Base-by-base conservation (phyloP, 2,329 filamentous ascomycete species). In the Pseudopyrenochaeta lycopersici region DNA sequence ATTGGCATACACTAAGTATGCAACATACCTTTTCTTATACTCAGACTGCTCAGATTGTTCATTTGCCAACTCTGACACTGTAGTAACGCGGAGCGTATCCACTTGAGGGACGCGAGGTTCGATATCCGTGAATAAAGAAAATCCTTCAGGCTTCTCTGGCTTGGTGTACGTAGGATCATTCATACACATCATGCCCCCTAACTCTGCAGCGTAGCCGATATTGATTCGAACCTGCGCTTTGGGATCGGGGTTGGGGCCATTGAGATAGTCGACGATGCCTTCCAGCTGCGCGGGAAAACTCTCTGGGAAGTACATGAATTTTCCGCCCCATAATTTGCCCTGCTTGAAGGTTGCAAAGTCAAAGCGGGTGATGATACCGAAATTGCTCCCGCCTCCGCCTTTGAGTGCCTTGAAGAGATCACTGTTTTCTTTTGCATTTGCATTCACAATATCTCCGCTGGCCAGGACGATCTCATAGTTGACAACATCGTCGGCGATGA, bases 341-440 rank as follows among this genome's bases (percentile, higher is more conserved):
- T 54, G 50, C 12, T 51, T 43, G 39, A 65, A 65, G 9, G 62
- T 62, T 15, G 46, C 27, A 21, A 61, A 18, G n/a, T 60, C 55
- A 46, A 58, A 61, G 32, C 46, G 41, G 9, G 60, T 66, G 15
- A 67, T 55, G 43, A 67, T 54, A 12, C 36, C 36, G 18, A 39
- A 39, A 18, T 39, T 39, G 20, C 36, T 39, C 9, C 36, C 36
- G 11, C 36, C 36, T 23, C 36, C 36, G 10, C 36, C 36, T 39
- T 39, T 39, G 17, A 39, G n/a, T 2, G 36, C 36, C 36, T 39
- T 39, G 36, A 39, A 39, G 6, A 39, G 18, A n/a, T 39, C 36
- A 7, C 36, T 39, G 11, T 39, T 21, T 11, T 39, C 36, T 15
- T 21, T 23, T 23, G 36, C 5, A n/a, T 39, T 39, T 21, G 36